phyloP scores from a whole-genome alignment of 805 yeast genomes.

The Candida pseudofarinosa region DNA sequence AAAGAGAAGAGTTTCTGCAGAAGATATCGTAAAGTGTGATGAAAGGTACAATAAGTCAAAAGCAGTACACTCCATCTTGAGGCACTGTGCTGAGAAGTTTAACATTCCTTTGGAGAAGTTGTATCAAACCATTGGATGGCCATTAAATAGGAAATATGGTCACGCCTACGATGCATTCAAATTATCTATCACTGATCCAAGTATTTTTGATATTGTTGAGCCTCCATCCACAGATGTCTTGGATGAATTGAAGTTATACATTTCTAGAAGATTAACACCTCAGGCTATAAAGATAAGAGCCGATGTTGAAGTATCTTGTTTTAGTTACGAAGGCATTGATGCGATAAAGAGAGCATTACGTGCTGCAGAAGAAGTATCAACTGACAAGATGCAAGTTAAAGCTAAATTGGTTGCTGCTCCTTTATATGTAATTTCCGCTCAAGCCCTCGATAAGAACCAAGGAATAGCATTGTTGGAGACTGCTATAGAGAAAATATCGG shows the following conservation, averaged over 20 bases:
- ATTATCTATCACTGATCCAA: conserved; percentile 86
- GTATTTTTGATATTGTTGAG: conserved; percentile 75
- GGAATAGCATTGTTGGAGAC: conserved; percentile 76
- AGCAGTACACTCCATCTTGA: conserved; percentile 95
- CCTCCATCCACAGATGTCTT: conserved; percentile 72
- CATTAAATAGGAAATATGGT: conserved; percentile 89
- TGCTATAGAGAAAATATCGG: conserved; percentile 75
- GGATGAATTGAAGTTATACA: conserved; percentile 82
- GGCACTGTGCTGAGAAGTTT: conserved; percentile 98
- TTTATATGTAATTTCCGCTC: conserved; percentile 86
- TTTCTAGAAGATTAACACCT: conserved; percentile 91
- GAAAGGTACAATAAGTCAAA: conserved; percentile 95
- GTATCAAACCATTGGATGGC: conserved; percentile 94
- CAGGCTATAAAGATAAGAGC: conserved; percentile 98
- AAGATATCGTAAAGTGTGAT: conserved; percentile 95
- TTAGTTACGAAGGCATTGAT: conserved; percentile 95
- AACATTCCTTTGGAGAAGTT: conserved; percentile 79
- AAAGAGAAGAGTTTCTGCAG: conserved; percentile 96
- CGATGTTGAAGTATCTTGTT: conserved; percentile 97
- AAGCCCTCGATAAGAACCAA: conserved; percentile 84
- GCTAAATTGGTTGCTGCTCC: conserved; percentile 98
- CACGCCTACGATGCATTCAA: conserved; percentile 98
- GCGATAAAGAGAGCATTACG: conserved; percentile 88
- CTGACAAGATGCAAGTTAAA: conserved; percentile 83
- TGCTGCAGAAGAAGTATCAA: conserved; percentile 80